Evolutionary conservation across 2,329 filamentous ascomycete species (phyloP).

Genomic region (Epichloe gansuensis): DNA sequence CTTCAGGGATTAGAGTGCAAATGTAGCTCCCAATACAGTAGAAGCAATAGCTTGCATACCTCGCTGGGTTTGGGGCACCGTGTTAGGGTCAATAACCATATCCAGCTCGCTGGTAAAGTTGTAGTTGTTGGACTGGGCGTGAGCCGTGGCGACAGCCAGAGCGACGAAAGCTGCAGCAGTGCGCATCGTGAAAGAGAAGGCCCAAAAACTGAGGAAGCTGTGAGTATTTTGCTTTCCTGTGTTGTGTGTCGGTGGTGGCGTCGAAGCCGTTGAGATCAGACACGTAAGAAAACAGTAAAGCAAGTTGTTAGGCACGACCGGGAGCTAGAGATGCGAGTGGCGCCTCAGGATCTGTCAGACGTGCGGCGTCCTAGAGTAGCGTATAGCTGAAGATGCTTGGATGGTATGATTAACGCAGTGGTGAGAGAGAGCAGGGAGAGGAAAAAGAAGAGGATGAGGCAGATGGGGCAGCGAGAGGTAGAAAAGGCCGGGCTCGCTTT

Average conservation of each 20-base stretch:
- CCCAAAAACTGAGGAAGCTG: background rate
- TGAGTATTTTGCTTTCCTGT: background rate
- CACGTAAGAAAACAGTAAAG: conserved; percentile 2
- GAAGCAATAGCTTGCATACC: conserved; percentile 21
- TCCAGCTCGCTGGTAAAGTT: conserved; percentile 31
- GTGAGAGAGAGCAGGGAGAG: background rate
- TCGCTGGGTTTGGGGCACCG: conserved; percentile 20
- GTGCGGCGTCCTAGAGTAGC: conserved; percentile 2
- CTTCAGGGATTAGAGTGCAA: background rate
- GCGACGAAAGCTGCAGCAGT: conserved; percentile 26
- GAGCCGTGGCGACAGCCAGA: conserved; percentile 32
- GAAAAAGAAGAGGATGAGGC: conserved; percentile 1
- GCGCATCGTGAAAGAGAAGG: conserved; percentile 23
- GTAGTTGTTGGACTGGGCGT: conserved; percentile 15
- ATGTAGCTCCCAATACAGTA: background rate
- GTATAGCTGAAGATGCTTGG: conserved; percentile 5
- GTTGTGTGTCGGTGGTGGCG: background rate
- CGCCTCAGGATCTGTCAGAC: conserved; percentile 5
- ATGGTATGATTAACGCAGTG: conserved; percentile 7
- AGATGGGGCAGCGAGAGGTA: conserved; percentile 3
- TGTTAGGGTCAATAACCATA: conserved; percentile 28
- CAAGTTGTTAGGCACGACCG: background rate
- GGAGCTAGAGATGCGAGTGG: conserved; percentile 4
- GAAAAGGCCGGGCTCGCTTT: conserved; percentile 2
- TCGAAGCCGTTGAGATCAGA: background rate